phyloP scores from a whole-genome alignment of 176 grass and related monocot species.

The Phoenix roebelenii region DNA sequence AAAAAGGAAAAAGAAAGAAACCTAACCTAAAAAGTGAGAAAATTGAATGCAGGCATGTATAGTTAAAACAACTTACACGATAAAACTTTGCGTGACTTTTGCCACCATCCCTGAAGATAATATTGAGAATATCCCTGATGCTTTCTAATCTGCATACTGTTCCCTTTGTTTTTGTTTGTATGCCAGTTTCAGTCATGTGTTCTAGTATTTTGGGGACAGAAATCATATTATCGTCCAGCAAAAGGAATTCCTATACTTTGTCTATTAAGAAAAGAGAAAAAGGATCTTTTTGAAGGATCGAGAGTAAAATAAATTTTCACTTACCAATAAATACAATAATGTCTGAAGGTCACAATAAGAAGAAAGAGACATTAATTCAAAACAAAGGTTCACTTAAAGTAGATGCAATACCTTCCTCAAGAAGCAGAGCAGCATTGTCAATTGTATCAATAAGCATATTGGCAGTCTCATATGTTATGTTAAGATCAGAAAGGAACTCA shows the following conservation, averaged over 20 bases:
- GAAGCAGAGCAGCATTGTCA: slow-evolving; percentile 70
- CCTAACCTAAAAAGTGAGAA: no score
- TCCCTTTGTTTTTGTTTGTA: slow-evolving; percentile 43
- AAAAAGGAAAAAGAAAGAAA: no score
- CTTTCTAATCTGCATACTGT: slow-evolving; percentile 75
- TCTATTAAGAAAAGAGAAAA: no score
- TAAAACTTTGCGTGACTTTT: slow-evolving; percentile 87
- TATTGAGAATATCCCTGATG: slow-evolving; percentile 73
- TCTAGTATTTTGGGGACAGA: slow-evolving; percentile 36
- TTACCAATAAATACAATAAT: no score
- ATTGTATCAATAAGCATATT: slow-evolving; percentile 90
- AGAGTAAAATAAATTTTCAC: no score
- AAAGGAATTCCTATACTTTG: no score
- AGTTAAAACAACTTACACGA: slow-evolving; percentile 54
- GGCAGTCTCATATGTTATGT: slow-evolving; percentile 81
- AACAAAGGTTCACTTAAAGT: slow-evolving; percentile 5
- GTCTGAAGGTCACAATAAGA: no score
- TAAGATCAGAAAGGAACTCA: slow-evolving; percentile 85
- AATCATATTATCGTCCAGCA: slow-evolving; percentile 1
- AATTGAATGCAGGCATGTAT: no score
- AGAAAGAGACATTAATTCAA: background rate
- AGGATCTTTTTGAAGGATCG: no score
- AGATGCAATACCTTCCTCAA: slow-evolving; percentile 75
- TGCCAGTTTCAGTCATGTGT: slow-evolving; percentile 42
- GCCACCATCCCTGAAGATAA: slow-evolving; percentile 83